Conservation (phyloP, 1,284 basidiomycete species). For the Somion occarium region DNA sequence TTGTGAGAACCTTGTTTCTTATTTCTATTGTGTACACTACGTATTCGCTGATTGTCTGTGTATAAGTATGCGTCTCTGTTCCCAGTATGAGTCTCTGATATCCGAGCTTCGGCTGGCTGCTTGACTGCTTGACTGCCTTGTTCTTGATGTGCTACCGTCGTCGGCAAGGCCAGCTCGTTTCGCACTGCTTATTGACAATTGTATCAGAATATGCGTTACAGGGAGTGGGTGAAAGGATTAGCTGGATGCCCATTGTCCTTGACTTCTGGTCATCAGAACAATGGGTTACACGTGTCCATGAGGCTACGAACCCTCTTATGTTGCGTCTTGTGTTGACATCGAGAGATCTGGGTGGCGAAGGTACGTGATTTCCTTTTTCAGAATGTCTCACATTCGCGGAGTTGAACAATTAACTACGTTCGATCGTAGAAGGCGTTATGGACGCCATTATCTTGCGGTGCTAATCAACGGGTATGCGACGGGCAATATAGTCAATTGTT, state of each 20-base stretch:
- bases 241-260: not conserved
- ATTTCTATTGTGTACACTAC: not conserved
- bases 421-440: not conserved
- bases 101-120: too few species aligned
- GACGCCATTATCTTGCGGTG: not conserved
- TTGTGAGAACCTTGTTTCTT: not conserved
- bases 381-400: not conserved
- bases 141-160: too few species aligned
- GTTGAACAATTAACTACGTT: not conserved
- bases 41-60: not conserved
- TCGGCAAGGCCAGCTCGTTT: too few species aligned
- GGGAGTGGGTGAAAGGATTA: too few species aligned
- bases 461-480: not conserved
- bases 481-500: too few species aligned
- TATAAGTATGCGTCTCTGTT: too few species aligned
- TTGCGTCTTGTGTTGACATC: not conserved
- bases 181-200: too few species aligned
- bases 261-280: not conserved
- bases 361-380: not conserved
- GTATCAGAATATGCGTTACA: too few species aligned
- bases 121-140: too few species aligned
- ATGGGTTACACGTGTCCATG: not conserved
- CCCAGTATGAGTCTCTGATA: too few species aligned
- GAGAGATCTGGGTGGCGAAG: not conserved
- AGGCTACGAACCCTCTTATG: not conserved